phyloP scores from a whole-genome alignment of 176 grass and related monocot genomes.

The Otatea glauca region DNA sequence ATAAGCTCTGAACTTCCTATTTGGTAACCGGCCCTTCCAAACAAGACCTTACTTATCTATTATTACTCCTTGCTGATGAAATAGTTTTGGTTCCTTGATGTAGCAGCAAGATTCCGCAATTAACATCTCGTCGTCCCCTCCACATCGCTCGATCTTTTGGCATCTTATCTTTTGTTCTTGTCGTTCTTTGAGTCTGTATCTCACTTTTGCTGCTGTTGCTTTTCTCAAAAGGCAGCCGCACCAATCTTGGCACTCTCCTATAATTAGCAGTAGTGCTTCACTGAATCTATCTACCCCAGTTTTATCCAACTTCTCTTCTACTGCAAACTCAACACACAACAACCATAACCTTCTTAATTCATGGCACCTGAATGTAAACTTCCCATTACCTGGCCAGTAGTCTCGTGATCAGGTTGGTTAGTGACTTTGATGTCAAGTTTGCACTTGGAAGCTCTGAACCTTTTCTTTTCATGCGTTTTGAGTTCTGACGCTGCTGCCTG shows the following conservation, averaged over 20 bases:
- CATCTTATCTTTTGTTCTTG: neutral
- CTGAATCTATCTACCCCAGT: neutral
- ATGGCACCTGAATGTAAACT: neutral
- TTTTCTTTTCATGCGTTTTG: neutral
- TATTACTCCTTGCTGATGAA: neutral
- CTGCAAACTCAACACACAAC: neutral
- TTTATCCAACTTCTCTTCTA: neutral
- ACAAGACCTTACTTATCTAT: neutral
- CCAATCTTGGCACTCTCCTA: neutral
- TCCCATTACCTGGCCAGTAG: neutral
- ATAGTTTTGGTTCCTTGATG: neutral
- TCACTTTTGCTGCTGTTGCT: slow-evolving; percentile 8
- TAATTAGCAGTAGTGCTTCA: neutral
- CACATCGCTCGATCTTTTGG: neutral
- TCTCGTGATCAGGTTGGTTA: neutral
- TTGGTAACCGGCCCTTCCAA: too few relatives aligned
- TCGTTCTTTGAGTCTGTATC: slow-evolving; percentile 6
- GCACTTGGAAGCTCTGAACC: neutral
- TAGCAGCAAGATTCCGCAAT: neutral
- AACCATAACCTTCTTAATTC: neutral
- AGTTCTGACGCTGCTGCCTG: neutral
- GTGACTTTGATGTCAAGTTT: neutral
- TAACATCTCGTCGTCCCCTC: neutral
- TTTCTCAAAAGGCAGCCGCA: slow-evolving; percentile 1
- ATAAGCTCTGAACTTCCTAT: too few relatives aligned